Conservation (phyloP, 2,329 filamentous ascomycete species). For the Epichloe gansuensis region DNA sequence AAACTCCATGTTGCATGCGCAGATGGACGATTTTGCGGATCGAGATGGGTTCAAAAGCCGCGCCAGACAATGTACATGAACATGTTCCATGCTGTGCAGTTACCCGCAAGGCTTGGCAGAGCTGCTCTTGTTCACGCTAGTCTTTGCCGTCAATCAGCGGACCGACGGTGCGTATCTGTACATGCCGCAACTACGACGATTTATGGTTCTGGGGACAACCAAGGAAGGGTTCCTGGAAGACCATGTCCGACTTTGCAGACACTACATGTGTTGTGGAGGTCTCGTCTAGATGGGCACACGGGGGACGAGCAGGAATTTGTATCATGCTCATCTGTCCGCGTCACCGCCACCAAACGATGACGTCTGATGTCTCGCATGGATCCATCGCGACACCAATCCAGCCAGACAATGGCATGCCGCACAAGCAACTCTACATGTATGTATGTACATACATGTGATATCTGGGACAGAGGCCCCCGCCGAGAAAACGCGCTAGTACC, state of each 20-base stretch:
- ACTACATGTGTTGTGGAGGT: neutral
- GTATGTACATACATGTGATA: too few species aligned
- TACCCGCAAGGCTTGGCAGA: neutral
- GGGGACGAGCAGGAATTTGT: too few species aligned
- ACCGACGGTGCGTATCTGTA: neutral
- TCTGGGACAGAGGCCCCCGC: too few species aligned
- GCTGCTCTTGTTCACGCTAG: neutral
- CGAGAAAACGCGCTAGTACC: too few species aligned
- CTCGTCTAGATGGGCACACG: too few species aligned
- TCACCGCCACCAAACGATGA: too few species aligned
- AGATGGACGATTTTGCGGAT: neutral
- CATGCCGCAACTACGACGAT: neutral
- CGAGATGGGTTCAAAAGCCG: neutral
- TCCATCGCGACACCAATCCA: too few species aligned
- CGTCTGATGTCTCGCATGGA: too few species aligned
- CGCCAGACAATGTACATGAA: neutral
- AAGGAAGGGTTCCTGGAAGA: neutral
- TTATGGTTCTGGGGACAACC: neutral
- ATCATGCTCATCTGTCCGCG: too few species aligned
- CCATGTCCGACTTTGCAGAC: neutral
- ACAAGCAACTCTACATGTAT: neutral
- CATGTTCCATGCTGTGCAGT: neutral
- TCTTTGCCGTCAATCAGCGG: neutral
- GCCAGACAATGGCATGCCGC: too few species aligned
- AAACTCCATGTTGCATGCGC: neutral